A percentile compares a stretch with the other conserved stretches of the same genome.
Conservation (phyloP, 352 stramenopile genomes). For the Pythium guiyangense region DNA sequence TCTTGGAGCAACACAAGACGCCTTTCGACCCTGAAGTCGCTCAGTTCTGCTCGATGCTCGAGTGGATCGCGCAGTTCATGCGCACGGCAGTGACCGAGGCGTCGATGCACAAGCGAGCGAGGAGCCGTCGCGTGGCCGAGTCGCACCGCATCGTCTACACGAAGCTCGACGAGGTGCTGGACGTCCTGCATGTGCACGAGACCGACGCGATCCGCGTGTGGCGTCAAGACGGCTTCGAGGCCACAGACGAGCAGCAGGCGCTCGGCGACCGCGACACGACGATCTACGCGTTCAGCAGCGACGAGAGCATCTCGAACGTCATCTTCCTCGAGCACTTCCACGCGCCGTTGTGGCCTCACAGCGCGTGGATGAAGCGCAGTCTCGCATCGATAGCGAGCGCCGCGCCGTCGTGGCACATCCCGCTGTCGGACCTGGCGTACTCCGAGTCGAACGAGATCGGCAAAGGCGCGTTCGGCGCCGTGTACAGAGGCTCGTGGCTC, state of each 20-base stretch:
- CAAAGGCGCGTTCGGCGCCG: not conserved
- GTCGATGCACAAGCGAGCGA: not conserved
- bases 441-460: not conserved
- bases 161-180: not conserved
- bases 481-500: not conserved
- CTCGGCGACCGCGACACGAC: no score
- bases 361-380: not conserved
- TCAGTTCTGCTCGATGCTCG: not conserved
- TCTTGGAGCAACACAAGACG: not conserved
- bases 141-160: no score
- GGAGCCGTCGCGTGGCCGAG: slow-evolving; percentile 1
- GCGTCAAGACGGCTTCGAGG: not conserved
- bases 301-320: not conserved
- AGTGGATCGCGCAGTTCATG: not conserved
- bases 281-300: no score
- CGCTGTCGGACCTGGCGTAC: not conserved
- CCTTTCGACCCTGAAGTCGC: not conserved
- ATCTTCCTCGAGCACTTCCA: not conserved
- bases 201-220: slow-evolving; percentile 1
- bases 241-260: no score
- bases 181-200: not conserved
- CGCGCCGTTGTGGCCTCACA: not conserved
- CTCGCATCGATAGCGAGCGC: not conserved
- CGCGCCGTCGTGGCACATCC: not conserved
- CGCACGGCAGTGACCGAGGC: slow-evolving; percentile 3